Percentiles rank a stretch among this genome's conserved stretches.
These are phyloP conservation scores for Pseudogymnoascus sp. DNA, from an alignment of 2,329 filamentous ascomycete genomes.

Conservation along the genomic window DNA sequence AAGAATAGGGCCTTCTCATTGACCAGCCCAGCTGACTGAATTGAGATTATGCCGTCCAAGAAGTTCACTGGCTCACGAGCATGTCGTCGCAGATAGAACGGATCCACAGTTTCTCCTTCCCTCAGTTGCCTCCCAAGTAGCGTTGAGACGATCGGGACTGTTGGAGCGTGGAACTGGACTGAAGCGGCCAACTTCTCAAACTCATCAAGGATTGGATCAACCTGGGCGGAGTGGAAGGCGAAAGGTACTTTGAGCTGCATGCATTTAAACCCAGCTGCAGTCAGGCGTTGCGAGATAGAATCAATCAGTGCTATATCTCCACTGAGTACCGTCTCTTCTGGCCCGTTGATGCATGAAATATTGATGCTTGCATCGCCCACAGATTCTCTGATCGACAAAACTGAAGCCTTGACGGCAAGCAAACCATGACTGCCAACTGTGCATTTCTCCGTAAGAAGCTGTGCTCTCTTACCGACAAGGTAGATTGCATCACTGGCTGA, in stretches of 20 bases:
- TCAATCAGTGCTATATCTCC: constrained; percentile 47
- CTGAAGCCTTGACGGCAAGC: constrained; percentile 46
- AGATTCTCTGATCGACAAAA: constrained; percentile 35
- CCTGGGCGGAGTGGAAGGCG: constrained; percentile 59
- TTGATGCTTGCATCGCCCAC: constrained; percentile 41
- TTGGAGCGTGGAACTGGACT: constrained; percentile 49
- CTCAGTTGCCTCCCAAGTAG: constrained; percentile 53
- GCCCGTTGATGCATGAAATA: constrained; percentile 67
- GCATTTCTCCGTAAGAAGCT: constrained; percentile 58
- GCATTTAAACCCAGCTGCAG: constrained; percentile 48
- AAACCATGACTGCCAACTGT: constrained; percentile 59
- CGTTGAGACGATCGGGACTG: constrained; percentile 60
- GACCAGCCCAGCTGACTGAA: constrained; percentile 50
- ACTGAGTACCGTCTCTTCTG: constrained; percentile 67
- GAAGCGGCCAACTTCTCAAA: constrained; percentile 48
- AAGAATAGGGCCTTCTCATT: constrained; percentile 63
- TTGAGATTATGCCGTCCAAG: constrained; percentile 51
- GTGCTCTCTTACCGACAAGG: constrained; percentile 61
- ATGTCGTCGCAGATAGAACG: constrained; percentile 57
- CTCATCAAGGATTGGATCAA: constrained; percentile 54
- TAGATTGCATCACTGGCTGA: constrained; percentile 65
- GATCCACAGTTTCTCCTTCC: constrained; percentile 48
- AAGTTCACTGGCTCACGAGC: constrained; percentile 65
- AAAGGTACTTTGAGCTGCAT: constrained; percentile 58
- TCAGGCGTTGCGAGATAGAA: constrained; percentile 41